Conservation (phyloP, 345 rosid genomes). For the Ailanthus altissimus region DNA sequence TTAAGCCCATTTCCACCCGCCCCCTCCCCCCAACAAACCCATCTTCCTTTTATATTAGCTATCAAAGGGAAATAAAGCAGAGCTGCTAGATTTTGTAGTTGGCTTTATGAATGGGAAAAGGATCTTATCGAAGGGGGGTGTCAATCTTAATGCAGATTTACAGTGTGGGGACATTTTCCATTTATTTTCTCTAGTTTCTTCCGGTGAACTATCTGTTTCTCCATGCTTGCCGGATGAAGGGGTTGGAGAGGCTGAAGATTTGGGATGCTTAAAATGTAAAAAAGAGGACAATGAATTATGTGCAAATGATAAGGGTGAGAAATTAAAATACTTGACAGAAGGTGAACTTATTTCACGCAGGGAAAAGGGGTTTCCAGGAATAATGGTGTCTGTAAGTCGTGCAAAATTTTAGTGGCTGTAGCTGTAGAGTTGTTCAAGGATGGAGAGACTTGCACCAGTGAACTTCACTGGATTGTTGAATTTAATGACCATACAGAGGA, state of each 20-base stretch:
- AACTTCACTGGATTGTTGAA: slow-evolving; percentile 37
- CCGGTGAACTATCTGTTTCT: slow-evolving; percentile 71
- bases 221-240: slow-evolving; percentile 82
- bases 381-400: slow-evolving; percentile 54
- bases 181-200: slow-evolving; percentile 69
- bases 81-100: slow-evolving; percentile 70
- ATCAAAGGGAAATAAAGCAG: too few relatives aligned
- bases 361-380: slow-evolving; percentile 96
- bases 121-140: slow-evolving; percentile 54
- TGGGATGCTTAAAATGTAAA: slow-evolving; percentile 72
- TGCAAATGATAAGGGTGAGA: slow-evolving; percentile 56
- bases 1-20: too few relatives aligned
- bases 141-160: slow-evolving; percentile 65
- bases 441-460: slow-evolving; percentile 32
- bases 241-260: slow-evolving; percentile 90
- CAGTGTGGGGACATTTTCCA: slow-evolving; percentile 90
- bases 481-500: slow-evolving; percentile 39
- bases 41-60: too few relatives aligned
- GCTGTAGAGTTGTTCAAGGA: slow-evolving; percentile 57
- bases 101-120: slow-evolving; percentile 63
- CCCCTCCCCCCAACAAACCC: too few relatives aligned
- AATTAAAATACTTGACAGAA: slow-evolving; percentile 57
- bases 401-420: slow-evolving; percentile 41
- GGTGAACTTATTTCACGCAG: slow-evolving; percentile 78
- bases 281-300: slow-evolving; percentile 57